Evolutionary conservation across 2,329 filamentous ascomycete species (phyloP).

Genomic region (Dichotomopilus funicola): DNA sequence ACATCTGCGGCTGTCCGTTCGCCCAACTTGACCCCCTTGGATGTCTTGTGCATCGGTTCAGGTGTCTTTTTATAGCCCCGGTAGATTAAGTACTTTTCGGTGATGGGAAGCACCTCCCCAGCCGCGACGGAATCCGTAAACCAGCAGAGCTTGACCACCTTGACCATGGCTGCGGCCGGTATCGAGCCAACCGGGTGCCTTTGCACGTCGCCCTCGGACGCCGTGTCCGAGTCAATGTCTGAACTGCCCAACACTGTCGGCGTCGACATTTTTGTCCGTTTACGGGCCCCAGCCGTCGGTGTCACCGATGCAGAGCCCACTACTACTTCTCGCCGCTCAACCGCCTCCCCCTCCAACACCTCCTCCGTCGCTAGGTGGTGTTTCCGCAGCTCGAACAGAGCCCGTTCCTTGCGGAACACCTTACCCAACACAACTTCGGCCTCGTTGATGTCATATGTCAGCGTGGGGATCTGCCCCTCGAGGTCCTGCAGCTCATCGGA

Average conservation of each 20-base stretch:
- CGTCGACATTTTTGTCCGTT: slow-evolving; percentile 27
- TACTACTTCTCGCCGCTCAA: too few relatives aligned
- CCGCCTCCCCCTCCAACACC: slow-evolving; percentile 14
- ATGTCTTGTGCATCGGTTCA: slow-evolving; percentile 4
- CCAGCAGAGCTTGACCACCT: slow-evolving; percentile 55
- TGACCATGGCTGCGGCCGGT: slow-evolving; percentile 23
- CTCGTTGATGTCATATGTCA: slow-evolving; percentile 67
- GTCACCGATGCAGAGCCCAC: slow-evolving; percentile 10
- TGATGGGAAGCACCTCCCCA: slow-evolving; percentile 39
- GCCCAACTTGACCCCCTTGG: slow-evolving; percentile 8
- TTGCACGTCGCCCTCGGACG: slow-evolving; percentile 23
- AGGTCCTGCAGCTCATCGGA: slow-evolving; percentile 55
- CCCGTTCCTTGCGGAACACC: slow-evolving; percentile 61
- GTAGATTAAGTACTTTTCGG: slow-evolving; percentile 47
- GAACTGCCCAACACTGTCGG: slow-evolving; percentile 12
- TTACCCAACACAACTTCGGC: slow-evolving; percentile 70
- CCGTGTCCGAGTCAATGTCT: slow-evolving; percentile 23
- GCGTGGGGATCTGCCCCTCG: slow-evolving; percentile 55
- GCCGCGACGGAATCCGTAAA: slow-evolving; percentile 46
- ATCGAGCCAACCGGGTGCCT: slow-evolving; percentile 12
- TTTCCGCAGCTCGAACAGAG: slow-evolving; percentile 68
- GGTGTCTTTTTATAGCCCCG: slow-evolving; percentile 35
- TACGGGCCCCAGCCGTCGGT: slow-evolving; percentile 19
- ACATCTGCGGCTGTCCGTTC: slow-evolving; percentile 24
- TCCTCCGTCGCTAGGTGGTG: slow-evolving; percentile 56